A percentile compares a stretch with the other conserved stretches of the same genome.
Conservation (phyloP, 108 stramenopile genomes). For the Aurantiochytrium sp. region DNA sequence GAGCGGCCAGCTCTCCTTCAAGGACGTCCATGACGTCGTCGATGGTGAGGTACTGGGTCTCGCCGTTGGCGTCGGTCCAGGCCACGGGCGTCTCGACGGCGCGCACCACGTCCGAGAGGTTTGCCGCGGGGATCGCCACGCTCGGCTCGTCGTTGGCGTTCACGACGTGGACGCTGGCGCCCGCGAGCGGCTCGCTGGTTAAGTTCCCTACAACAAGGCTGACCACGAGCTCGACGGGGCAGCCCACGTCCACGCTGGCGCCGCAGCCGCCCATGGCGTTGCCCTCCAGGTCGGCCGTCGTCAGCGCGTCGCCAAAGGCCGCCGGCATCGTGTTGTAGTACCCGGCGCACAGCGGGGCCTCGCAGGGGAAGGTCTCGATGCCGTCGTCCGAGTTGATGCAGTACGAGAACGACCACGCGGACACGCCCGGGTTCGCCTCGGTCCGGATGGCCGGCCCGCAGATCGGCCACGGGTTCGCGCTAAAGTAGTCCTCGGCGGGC, state of each 20-base stretch:
- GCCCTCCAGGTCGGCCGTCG: background rate
- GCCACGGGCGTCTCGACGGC: too few species aligned
- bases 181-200: background rate
- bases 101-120: background rate
- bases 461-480: background rate
- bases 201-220: background rate
- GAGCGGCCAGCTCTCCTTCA: too few species aligned
- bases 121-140: background rate
- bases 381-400: background rate
- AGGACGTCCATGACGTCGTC: too few species aligned
- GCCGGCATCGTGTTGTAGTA: background rate
- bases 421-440: background rate
- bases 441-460: background rate
- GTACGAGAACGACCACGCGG: background rate
- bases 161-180: background rate
- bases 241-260: background rate
- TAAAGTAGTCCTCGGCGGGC: background rate
- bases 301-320: background rate
- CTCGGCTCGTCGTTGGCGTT: background rate
- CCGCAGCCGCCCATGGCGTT: background rate
- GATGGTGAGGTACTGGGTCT: too few species aligned
- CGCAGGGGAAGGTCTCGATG: background rate
- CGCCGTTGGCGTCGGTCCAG: too few species aligned
- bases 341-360: background rate
- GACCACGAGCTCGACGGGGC: background rate